These are phyloP conservation scores for Teratosphaeria destructans DNA, from an alignment of 2,329 filamentous ascomycete genomes.

Conservation along the genomic window DNA sequence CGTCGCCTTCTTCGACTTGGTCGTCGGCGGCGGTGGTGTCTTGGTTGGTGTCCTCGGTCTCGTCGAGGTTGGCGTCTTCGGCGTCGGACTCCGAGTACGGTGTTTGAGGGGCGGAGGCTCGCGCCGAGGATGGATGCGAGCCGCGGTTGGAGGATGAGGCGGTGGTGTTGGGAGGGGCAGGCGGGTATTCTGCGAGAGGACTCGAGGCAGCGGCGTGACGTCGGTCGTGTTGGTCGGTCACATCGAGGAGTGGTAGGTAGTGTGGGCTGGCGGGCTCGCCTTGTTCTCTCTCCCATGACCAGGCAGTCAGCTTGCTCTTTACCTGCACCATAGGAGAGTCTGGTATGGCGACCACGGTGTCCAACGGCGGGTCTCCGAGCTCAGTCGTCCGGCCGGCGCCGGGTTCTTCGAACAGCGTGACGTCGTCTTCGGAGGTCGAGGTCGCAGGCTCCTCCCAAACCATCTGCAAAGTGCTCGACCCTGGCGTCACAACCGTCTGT, in stretches of 20 bases:
- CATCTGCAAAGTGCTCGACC: slow-evolving; percentile 14
- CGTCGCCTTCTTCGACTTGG: not conserved
- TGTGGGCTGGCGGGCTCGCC: slow-evolving; percentile 4
- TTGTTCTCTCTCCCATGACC: slow-evolving; percentile 15
- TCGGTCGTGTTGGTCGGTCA: slow-evolving; percentile 3
- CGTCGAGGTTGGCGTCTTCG: not conserved
- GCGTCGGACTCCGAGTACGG: not conserved
- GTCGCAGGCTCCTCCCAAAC: slow-evolving; percentile 15
- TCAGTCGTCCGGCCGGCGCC: not conserved
- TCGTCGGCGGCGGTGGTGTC: not conserved
- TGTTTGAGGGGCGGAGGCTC: slow-evolving; percentile 5
- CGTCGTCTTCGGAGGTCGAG: slow-evolving; percentile 7
- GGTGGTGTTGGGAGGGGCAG: slow-evolving; percentile 17
- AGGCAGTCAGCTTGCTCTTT: slow-evolving; percentile 17
- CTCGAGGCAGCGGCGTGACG: not conserved
- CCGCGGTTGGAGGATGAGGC: slow-evolving; percentile 10
- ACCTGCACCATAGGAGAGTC: slow-evolving; percentile 12
- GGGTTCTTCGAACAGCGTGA: slow-evolving; percentile 1
- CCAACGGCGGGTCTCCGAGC: slow-evolving; percentile 1
- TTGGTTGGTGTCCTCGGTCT: not conserved
- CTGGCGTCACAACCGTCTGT: slow-evolving; percentile 14
- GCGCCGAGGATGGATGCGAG: slow-evolving; percentile 6
- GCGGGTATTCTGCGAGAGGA: slow-evolving; percentile 7
- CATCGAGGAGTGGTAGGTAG: slow-evolving; percentile 8
- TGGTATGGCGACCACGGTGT: not conserved